Evolutionary conservation across 2,329 filamentous ascomycete genomes (phyloP), one percentile per base, ranked within the genome.

Genomic region (Dactylellina leptospora): DNA sequence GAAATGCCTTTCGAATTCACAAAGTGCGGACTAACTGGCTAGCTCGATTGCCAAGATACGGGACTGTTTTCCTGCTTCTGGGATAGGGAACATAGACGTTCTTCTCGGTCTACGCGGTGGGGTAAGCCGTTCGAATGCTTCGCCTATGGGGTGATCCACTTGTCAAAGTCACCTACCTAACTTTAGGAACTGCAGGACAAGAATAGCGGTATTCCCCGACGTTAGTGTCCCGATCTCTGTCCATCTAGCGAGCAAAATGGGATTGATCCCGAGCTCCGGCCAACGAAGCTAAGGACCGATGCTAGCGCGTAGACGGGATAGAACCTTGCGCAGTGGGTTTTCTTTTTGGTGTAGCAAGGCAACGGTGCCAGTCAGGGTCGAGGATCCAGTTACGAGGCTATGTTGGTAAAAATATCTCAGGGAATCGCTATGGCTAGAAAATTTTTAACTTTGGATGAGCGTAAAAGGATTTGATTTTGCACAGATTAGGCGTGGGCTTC

Each of bases 171-270:
- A 44, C 47, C 27, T 36, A 22, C 16, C 36, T 68, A n/a, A 28
- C 45, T 45, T 22, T 45, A 18, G 40, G 38, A 18, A 45, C 11
- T 45, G 50, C 60, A 27, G n/a, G 33, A 38, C 27, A 58, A 50
- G 18, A 40, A 40, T 11, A 16, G 25, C 56, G 64, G 64, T 71
- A 71, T 71, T 71, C 64, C 51, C 64, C 64, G 64, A 62, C 56
- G 58, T 56, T 51, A 71, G 42, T 36, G 42, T 47, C 48, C 64
- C 56, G 64, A 71, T 58, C 42, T 71, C 44, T 62, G 50, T 40
- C 40, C 48, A 48, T 60, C 55, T 54, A 71, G 64, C 64, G 64
- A 71, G 51, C 64, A 61, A 71, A 61, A 62, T 62, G 64, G 64
- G 58, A 48, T 71, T 50, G 25, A 44, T 71, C 64, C 64, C 64